Base-by-base conservation (phyloP, 139 green algal species). In the Coccomyxa sp. region DNA sequence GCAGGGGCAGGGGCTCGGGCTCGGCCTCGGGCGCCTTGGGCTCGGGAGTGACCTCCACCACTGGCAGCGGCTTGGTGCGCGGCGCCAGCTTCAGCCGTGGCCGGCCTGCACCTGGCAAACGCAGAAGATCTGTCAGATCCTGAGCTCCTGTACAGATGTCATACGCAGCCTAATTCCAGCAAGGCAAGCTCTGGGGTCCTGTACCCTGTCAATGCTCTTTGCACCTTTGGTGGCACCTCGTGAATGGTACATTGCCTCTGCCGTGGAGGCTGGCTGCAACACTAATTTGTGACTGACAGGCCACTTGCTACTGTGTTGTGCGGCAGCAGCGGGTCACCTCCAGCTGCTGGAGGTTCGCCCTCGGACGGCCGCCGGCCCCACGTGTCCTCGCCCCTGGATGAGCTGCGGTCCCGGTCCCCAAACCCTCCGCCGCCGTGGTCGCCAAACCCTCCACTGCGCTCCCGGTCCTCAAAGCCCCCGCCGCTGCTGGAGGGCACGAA, bases 71-170 rank as follows among this genome's bases (percentile, higher is more conserved):
- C 64, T 85, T 83, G 33, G 85, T 92, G 80, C 92, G 86, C 18
- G 88, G 86, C 68, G 79, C 77, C 27, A 96, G 81, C 40, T 91
- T 88, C 68, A 95, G 82, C 18, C 88, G 76, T 1, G 70, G 68
- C 8, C 55, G 73, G 22, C 8, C 73, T n/a, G n/a, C n/a, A 10
- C 71, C 75, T 55, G 81, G 9, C 9, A 16, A 73, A 64, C 16
- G 40, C n/a, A n/a, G n/a, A n/a, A n/a, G n/a, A n/a, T n/a, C n/a
- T n/a, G n/a, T n/a, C n/a, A n/a, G n/a, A n/a, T n/a, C n/a, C n/a
- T n/a, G n/a, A n/a, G n/a, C n/a, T n/a, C n/a, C n/a, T n/a, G n/a
- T n/a, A n/a, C n/a, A n/a, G n/a, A n/a, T n/a, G n/a, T n/a, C n/a
- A n/a, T n/a, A n/a, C n/a, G n/a, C n/a, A n/a, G n/a, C n/a, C n/a